Base-by-base conservation (phyloP, 192 early-diverging fungal genomes). In the Entomortierella lignicola region DNA sequence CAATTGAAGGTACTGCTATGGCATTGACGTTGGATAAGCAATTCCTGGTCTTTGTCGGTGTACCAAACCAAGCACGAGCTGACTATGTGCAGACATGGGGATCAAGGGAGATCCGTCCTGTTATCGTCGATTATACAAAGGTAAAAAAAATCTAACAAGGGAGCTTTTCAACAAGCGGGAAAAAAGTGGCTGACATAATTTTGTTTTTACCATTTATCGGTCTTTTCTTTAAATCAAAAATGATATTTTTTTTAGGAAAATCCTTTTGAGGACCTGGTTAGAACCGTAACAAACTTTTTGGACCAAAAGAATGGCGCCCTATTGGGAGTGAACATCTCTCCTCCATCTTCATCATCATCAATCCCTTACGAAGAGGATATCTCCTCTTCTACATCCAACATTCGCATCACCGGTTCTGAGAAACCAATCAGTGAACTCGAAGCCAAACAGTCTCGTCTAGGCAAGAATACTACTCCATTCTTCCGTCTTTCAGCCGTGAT, bases 21-120 rank as follows among this genome's bases (percentile, higher is more conserved):
- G 52, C 72, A 10, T 43, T 77, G 42, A 68, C 72, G 44, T 48
- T 77, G 42, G 70, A 81, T 2, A 57, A 81, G 30, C 50, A 81
- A 41, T 81, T 81, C 12, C 21, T 81, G 6, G 70, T 81, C 41
- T 81, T 81, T 72, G 79, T 57, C 1, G 69, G 64, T 30, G 79
- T 81, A 7, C 51, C 79, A 2, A 67, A 57, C 26, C 53, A 66
- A 39, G 11, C 15, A 13, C 26, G 53, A 23, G 79, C 48, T 2
- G 63, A 60, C 15, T 69, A 71, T 30, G 48, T 81, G 10, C 47
- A 56, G 39, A 55, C 59, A 26, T 71, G 71, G 69, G 57, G 52
- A 25, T 57, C 56, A 17, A 13, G 8, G 4, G 69, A 72, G 30
- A 67, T 81, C 34, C 63, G 50, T 42, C 58, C 69, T 15, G 47